Evolutionary conservation across 495 filamentous ascomycete species (phyloP).

Genomic region (Xanthoparmelia taractica): DNA sequence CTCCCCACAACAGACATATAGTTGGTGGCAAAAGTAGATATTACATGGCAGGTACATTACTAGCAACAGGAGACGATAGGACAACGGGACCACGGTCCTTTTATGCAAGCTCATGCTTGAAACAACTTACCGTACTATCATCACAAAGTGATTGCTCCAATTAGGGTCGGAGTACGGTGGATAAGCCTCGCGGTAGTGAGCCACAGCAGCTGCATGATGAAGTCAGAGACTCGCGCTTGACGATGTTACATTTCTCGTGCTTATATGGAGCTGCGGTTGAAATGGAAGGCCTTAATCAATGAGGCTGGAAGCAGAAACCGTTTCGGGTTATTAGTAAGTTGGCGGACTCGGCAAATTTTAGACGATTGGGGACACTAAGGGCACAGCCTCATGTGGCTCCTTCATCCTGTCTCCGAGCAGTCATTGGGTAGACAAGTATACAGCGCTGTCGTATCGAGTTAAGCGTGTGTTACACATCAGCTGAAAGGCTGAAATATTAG

Average conservation of each 20-base stretch:
- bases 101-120: constrained; percentile 10
- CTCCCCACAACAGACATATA: not conserved
- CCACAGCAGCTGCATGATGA: constrained; percentile 11
- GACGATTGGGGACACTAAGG: not conserved
- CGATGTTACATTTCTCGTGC: constrained; percentile 10
- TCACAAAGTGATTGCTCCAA: not conserved
- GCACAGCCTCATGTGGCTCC: not conserved
- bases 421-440: not conserved
- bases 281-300: not conserved
- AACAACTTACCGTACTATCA: not conserved
- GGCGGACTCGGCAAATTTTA: not conserved
- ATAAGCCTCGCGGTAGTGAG: not conserved
- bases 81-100: constrained; percentile 2
- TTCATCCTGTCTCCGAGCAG: not conserved
- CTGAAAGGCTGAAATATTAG: not conserved
- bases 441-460: not conserved
- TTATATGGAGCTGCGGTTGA: constrained; percentile 6
- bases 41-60: constrained; percentile 8
- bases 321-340: not conserved
- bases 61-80: not conserved
- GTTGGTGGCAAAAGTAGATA: not conserved
- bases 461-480: not conserved
- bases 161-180: constrained; percentile 6
- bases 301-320: too few relatives aligned
- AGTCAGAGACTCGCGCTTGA: constrained; percentile 3